These are phyloP conservation scores for Hypomyces rosellus DNA, from an alignment of 2,329 filamentous ascomycete genomes.

Conservation along the genomic window DNA sequence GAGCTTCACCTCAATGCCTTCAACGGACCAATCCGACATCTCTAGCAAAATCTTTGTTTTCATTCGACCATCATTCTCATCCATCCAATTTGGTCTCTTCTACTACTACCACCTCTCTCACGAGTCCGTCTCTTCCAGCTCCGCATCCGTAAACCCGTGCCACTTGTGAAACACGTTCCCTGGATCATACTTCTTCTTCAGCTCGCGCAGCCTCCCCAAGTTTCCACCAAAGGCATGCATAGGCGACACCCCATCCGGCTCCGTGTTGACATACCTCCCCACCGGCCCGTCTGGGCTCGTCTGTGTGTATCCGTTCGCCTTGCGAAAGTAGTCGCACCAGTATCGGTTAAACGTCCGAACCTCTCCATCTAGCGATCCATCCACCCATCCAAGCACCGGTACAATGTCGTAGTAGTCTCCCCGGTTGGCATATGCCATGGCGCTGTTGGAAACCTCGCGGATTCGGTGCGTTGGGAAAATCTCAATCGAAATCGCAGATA, in stretches of 20 bases:
- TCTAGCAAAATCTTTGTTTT: no score
- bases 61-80: no score
- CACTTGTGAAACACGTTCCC: conserved; percentile 29
- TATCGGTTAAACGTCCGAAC: not conserved
- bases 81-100: no score
- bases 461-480: conserved; percentile 28
- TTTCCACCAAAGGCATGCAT: conserved; percentile 25
- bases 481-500: conserved; percentile 31
- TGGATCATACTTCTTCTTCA: conserved; percentile 30
- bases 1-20: not conserved
- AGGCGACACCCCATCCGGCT: not conserved
- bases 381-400: conserved; percentile 17
- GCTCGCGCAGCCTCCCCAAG: conserved; percentile 19
- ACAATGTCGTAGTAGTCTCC: conserved; percentile 24
- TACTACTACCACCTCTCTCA: no score
- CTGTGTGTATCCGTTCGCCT: not conserved
- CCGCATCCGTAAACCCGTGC: conserved; percentile 10
- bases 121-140: conserved; percentile 5
- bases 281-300: not conserved
- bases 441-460: conserved; percentile 23
- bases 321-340: not conserved
- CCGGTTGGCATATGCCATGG: conserved; percentile 21
- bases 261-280: not conserved
- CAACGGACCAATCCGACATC: no score
- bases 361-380: conserved; percentile 1